Conservation (phyloP, 2,329 filamentous ascomycete species). For the Chrysosporium keratinophilum region DNA sequence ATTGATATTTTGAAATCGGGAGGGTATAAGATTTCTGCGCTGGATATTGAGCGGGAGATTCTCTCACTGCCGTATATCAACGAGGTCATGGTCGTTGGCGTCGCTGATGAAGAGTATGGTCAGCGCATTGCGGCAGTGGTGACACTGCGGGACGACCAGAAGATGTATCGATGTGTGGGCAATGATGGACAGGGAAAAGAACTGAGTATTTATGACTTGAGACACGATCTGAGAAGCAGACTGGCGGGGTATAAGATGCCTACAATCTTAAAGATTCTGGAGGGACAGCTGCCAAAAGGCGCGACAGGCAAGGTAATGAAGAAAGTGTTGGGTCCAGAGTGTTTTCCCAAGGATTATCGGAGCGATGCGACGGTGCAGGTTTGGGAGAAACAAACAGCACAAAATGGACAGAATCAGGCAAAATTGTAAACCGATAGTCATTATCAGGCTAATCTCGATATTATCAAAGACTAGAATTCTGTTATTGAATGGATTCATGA, state of each 20-base stretch:
- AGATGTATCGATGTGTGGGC: slow-evolving; percentile 5
- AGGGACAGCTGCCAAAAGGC: slow-evolving; percentile 40
- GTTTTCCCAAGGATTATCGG: slow-evolving; percentile 26
- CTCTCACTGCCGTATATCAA: slow-evolving; percentile 17
- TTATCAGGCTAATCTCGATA: neutral
- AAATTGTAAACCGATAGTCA: neutral
- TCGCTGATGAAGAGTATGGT: slow-evolving; percentile 15
- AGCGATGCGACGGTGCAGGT: slow-evolving; percentile 21
- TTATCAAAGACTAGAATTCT: neutral
- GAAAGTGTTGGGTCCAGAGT: slow-evolving; percentile 35
- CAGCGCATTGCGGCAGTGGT: slow-evolving; percentile 14
- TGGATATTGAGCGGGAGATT: slow-evolving; percentile 17
- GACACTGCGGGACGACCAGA: slow-evolving; percentile 14
- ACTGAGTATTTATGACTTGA: slow-evolving; percentile 12
- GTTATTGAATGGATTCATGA: neutral
- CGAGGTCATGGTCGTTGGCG: slow-evolving; percentile 17
- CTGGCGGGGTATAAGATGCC: slow-evolving; percentile 17
- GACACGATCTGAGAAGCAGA: slow-evolving; percentile 10
- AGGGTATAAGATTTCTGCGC: slow-evolving; percentile 17
- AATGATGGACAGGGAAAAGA: slow-evolving; percentile 7
- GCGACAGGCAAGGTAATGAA: slow-evolving; percentile 44
- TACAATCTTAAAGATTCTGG: slow-evolving; percentile 24
- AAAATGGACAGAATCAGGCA: neutral
- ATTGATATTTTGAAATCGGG: slow-evolving; percentile 17
- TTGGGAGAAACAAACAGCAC: slow-evolving; percentile 16